A percentile compares a stretch with the other conserved stretches of the same genome.
Evolutionary conservation across 371 early-diverging fungal species (phyloP).

Genomic region (Entomophthora muscae): DNA sequence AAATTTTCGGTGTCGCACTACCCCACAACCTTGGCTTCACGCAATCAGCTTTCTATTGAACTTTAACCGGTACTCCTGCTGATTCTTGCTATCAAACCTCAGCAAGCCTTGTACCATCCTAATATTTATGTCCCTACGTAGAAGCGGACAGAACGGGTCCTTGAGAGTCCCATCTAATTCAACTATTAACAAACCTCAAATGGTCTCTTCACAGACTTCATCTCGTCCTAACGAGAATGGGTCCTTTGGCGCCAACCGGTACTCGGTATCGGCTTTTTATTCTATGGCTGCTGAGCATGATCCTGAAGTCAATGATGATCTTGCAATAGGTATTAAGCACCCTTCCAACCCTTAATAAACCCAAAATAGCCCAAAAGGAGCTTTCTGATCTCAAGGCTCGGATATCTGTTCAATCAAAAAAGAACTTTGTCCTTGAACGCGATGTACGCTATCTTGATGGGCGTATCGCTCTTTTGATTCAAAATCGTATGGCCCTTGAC

Average conservation of each 20-base stretch:
- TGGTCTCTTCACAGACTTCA: not conserved
- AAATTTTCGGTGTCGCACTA: no score
- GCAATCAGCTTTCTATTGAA: no score
- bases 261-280: constrained; percentile 74
- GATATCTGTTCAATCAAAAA: constrained; percentile 86
- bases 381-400: constrained; percentile 71
- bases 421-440: constrained; percentile 84
- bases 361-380: constrained; percentile 48
- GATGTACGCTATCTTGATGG: constrained; percentile 88
- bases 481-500: constrained; percentile 79
- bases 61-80: no score
- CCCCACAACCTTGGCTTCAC: no score
- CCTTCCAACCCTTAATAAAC: not conserved
- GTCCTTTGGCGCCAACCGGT: constrained; percentile 32
- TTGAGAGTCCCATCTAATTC: not conserved
- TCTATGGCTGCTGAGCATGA: constrained; percentile 91
- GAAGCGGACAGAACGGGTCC: not conserved
- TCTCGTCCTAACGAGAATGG: constrained; percentile 7
- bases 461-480: constrained; percentile 82
- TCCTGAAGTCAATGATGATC: constrained; percentile 81
- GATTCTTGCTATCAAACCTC: no score
- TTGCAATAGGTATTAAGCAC: constrained; percentile 40
- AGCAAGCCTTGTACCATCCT: no score
- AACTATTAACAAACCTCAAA: not conserved
- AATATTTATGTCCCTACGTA: constrained; percentile 7